Evolutionary conservation across 257 asterid species (phyloP).

Genomic region (Primulina huaijiensis): DNA sequence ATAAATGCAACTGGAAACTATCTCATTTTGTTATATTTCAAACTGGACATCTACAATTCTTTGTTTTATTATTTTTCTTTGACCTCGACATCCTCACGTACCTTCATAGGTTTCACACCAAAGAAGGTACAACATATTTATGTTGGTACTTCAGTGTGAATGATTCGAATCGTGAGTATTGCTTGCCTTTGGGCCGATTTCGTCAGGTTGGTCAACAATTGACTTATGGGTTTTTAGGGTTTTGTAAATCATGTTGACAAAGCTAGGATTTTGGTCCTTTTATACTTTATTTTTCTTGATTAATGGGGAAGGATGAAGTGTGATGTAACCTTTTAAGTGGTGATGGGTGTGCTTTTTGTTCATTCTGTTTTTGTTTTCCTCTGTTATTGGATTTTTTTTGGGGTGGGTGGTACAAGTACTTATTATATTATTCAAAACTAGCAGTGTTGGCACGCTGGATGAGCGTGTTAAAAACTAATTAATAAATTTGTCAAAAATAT

Average conservation of each 20-base stretch:
- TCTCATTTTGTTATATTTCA: too few relatives aligned
- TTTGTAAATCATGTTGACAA: background rate
- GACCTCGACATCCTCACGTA: too few relatives aligned
- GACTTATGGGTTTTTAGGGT: slow-evolving; percentile 27
- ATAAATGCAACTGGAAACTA: too few relatives aligned
- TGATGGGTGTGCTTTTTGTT: background rate
- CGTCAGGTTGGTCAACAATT: slow-evolving; percentile 18
- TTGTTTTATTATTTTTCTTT: too few relatives aligned
- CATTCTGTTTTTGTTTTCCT: background rate
- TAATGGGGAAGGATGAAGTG: background rate
- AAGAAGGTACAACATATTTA: slow-evolving; percentile 51
- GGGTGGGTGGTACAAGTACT: background rate
- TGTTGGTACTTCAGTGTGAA: slow-evolving; percentile 7
- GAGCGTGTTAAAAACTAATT: too few relatives aligned
- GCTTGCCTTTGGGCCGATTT: slow-evolving; percentile 10
- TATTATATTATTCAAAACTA: slow-evolving; percentile 8
- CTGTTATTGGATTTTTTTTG: background rate
- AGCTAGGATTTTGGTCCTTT: background rate
- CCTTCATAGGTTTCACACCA: slow-evolving; percentile 84
- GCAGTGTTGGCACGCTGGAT: too few relatives aligned
- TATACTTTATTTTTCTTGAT: slow-evolving; percentile 20
- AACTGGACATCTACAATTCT: too few relatives aligned
- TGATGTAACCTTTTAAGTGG: slow-evolving; percentile 4
- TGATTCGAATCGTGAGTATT: slow-evolving; percentile 7
- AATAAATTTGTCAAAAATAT: too few relatives aligned